A percentile compares a stretch with the other conserved stretches of the same genome.
Conservation (phyloP, 805 yeast genomes). For the Wickerhamiella parazyma region DNA sequence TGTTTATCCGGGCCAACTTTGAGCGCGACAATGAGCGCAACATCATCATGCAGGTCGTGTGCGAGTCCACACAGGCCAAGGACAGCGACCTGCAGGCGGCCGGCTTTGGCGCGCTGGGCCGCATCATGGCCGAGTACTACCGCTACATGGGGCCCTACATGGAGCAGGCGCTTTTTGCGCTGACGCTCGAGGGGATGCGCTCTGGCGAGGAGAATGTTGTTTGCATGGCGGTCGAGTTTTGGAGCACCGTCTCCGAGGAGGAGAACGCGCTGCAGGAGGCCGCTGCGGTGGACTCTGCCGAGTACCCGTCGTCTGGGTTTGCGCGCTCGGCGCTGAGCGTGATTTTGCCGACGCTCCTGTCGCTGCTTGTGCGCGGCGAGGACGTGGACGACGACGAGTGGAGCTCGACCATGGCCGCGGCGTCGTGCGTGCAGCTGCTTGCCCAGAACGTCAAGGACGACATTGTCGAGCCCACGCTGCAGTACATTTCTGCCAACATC, state of each 20-base stretch:
- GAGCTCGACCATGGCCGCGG: slow-evolving; percentile 98
- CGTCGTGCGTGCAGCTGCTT: slow-evolving; percentile 86
- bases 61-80: slow-evolving; percentile 93
- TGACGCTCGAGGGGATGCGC: slow-evolving; percentile 87
- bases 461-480: slow-evolving; percentile 72
- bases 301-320: slow-evolving; percentile 45
- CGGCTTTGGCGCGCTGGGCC: slow-evolving; percentile 89
- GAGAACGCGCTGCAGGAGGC: slow-evolving; percentile 48
- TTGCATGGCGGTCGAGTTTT: slow-evolving; percentile 97
- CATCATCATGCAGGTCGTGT: slow-evolving; percentile 95
- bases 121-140: slow-evolving; percentile 82
- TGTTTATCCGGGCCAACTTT: slow-evolving; percentile 77
- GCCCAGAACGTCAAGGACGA: slow-evolving; percentile 82
- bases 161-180: slow-evolving; percentile 89
- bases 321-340: slow-evolving; percentile 73
- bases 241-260: slow-evolving; percentile 99
- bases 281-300: slow-evolving; percentile 27
- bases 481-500: slow-evolving; percentile 69
- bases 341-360: slow-evolving; percentile 75
- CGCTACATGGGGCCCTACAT: slow-evolving; percentile 83
- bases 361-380: slow-evolving; percentile 73
- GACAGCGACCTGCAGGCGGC: slow-evolving; percentile 77
- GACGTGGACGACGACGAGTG: slow-evolving; percentile 87
- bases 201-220: slow-evolving; percentile 73
- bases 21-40: slow-evolving; percentile 90